A percentile compares a stretch with the other conserved stretches of the same genome.
These are phyloP conservation scores for Nemania sp. DNA, from an alignment of 2,329 filamentous ascomycete genomes.

Conservation along the genomic window DNA sequence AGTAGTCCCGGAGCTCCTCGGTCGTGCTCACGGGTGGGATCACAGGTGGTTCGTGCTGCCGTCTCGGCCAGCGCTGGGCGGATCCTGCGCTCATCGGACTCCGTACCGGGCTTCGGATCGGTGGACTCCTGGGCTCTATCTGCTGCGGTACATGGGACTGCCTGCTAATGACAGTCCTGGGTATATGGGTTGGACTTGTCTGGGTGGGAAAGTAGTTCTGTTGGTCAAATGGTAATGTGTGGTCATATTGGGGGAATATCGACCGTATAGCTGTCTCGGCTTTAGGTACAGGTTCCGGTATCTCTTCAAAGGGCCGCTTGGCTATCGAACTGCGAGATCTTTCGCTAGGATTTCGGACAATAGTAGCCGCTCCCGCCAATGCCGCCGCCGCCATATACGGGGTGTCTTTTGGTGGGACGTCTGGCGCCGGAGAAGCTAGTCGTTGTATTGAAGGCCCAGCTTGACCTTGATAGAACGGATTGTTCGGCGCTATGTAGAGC, in stretches of 20 bases:
- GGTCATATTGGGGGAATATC: slow-evolving; percentile 82
- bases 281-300: slow-evolving; percentile 45
- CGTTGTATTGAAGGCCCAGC: slow-evolving; percentile 44
- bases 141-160: slow-evolving; percentile 67
- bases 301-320: slow-evolving; percentile 62
- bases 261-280: slow-evolving; percentile 66
- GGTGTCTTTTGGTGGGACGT: slow-evolving; percentile 56
- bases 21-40: slow-evolving; percentile 66
- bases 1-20: slow-evolving; percentile 72
- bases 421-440: slow-evolving; percentile 51
- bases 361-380: slow-evolving; percentile 63
- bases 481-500: slow-evolving; percentile 43
- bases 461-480: slow-evolving; percentile 46
- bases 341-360: slow-evolving; percentile 62
- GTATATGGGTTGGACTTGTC: slow-evolving; percentile 72
- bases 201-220: slow-evolving; percentile 79
- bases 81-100: slow-evolving; percentile 51
- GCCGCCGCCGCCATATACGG: slow-evolving; percentile 63
- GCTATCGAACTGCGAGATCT: slow-evolving; percentile 68
- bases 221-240: slow-evolving; percentile 71
- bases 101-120: slow-evolving; percentile 48
- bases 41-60: slow-evolving; percentile 57
- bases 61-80: slow-evolving; percentile 48
- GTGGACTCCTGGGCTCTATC: slow-evolving; percentile 47
- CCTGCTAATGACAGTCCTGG: slow-evolving; percentile 73